phyloP scores from a whole-genome alignment of 306 rosid genomes.

The Casuarina cunninghamiana region DNA sequence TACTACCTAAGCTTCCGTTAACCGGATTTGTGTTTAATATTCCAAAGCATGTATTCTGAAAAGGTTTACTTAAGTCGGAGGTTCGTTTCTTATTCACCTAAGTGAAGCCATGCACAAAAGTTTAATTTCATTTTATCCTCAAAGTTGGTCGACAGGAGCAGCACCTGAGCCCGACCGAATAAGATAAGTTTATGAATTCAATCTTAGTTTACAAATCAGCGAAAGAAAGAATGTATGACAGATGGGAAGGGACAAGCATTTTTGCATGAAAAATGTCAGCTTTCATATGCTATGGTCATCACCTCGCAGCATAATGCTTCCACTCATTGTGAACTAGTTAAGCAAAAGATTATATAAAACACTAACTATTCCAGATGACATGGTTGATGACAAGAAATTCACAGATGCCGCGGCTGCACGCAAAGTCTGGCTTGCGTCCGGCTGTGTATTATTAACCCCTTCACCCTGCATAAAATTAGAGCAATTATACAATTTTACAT shows the following conservation, averaged over 20 bases:
- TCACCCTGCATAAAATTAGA: conserved; percentile 23
- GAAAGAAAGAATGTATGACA: neutral
- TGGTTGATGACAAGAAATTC: conserved; percentile 16
- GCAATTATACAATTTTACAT: neutral
- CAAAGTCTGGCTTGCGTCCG: conserved; percentile 5
- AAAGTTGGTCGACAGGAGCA: too few relatives aligned
- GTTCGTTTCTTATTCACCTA: neutral
- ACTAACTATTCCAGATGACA: neutral
- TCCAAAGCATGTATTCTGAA: too few relatives aligned
- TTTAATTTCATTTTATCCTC: too few relatives aligned
- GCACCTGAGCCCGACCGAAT: neutral
- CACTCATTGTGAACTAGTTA: neutral
- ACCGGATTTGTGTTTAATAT: too few relatives aligned
- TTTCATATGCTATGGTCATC: neutral
- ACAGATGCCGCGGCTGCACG: conserved; percentile 5
- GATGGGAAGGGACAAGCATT: neutral
- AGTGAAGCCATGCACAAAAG: neutral
- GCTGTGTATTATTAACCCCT: conserved; percentile 11
- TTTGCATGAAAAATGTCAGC: neutral
- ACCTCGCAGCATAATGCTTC: neutral
- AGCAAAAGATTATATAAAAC: neutral
- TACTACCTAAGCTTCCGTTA: too few relatives aligned
- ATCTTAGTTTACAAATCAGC: neutral
- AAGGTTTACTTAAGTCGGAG: neutral
- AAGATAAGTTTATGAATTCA: neutral